Evolutionary conservation across 257 asterid genomes (phyloP).

Genomic region (Thymus mandschuricus): DNA sequence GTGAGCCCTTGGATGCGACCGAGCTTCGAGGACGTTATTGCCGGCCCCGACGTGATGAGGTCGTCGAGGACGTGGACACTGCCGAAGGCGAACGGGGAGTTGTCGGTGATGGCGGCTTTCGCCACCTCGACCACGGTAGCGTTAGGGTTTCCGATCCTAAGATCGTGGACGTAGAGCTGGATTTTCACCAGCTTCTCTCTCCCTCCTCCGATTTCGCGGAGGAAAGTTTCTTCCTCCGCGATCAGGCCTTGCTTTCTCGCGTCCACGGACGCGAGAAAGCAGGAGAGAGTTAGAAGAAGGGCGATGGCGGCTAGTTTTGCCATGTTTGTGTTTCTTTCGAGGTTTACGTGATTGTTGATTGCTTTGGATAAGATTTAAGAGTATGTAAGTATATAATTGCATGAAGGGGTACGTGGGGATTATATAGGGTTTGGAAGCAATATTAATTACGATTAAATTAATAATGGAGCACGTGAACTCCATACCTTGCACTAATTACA

Average conservation of each 20-base stretch:
- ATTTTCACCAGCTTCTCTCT: not conserved
- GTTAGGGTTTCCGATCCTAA: constrained; percentile 25
- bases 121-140: constrained; percentile 43
- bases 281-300: not conserved
- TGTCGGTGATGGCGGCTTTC: constrained; percentile 32
- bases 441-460: too few species aligned
- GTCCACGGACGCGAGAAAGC: not conserved
- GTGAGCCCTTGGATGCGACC: constrained; percentile 60
- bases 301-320: not conserved
- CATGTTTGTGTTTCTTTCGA: too few species aligned
- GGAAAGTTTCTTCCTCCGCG: not conserved
- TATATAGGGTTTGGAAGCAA: too few species aligned
- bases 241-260: not conserved
- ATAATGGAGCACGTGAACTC: too few species aligned
- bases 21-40: constrained; percentile 3
- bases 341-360: too few species aligned
- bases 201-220: not conserved
- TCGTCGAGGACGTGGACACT: constrained; percentile 41
- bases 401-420: too few species aligned
- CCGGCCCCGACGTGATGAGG: constrained; percentile 41
- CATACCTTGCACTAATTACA: too few species aligned
- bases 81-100: constrained; percentile 34
- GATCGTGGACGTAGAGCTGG: constrained; percentile 38
- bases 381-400: too few species aligned
- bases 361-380: too few species aligned